Evolutionary conservation across 192 early-diverging fungal species (phyloP).

Genomic region (Backusella morwellensis): DNA sequence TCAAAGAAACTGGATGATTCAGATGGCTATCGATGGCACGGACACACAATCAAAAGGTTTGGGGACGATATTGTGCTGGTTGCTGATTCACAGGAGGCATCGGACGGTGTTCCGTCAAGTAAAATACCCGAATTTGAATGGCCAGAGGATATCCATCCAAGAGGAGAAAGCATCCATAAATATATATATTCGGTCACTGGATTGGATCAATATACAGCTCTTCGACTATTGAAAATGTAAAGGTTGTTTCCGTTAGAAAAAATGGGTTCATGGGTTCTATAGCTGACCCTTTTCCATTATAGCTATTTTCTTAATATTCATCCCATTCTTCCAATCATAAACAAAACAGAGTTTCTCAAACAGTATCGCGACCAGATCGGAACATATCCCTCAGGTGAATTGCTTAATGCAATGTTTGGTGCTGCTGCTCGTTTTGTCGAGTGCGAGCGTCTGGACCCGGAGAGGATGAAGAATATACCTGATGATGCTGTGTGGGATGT

Average conservation of each 20-base stretch:
- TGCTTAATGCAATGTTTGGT: conserved; percentile 31
- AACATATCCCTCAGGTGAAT: conserved; percentile 19
- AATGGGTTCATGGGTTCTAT: neutral
- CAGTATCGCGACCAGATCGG: conserved; percentile 25
- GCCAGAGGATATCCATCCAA: conserved; percentile 7
- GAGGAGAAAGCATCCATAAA: conserved; percentile 18
- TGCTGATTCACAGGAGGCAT: conserved; percentile 4
- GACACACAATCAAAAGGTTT: conserved; percentile 11
- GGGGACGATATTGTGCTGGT: conserved; percentile 22
- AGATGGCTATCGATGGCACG: neutral
- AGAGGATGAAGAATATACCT: neutral
- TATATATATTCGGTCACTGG: conserved; percentile 30
- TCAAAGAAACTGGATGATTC: conserved; percentile 10
- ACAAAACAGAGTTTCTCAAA: conserved; percentile 59
- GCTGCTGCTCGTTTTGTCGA: conserved; percentile 30
- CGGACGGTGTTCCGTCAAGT: neutral
- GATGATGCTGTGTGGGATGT: conserved; percentile 26
- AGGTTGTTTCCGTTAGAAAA: neutral
- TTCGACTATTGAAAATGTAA: conserved; percentile 28
- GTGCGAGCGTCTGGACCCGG: conserved; percentile 11
- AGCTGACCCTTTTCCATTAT: conserved; percentile 1
- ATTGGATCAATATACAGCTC: conserved; percentile 19
- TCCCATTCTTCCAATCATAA: conserved; percentile 66
- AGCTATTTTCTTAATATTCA: conserved; percentile 65
- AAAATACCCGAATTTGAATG: conserved; percentile 16